A percentile compares a stretch with the other conserved stretches of the same genome.
Conservation (phyloP, 805 yeast species). For the Hanseniaspora meyeri region DNA sequence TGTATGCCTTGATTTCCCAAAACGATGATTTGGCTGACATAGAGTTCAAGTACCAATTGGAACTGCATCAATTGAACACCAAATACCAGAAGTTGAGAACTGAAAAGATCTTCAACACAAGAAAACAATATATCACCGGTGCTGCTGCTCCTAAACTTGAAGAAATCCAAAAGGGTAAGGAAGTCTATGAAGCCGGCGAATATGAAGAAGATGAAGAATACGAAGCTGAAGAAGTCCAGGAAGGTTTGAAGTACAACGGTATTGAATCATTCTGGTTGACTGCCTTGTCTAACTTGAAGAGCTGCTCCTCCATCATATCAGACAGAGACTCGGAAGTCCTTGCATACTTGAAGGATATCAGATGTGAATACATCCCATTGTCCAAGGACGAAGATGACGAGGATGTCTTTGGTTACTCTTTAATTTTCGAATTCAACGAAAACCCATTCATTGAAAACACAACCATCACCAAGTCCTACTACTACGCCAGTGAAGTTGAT, state of each 20-base stretch:
- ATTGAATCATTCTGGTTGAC: conserved; percentile 96
- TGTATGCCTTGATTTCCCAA: conserved; percentile 67
- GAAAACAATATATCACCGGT: conserved; percentile 65
- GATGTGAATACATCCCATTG: conserved; percentile 57
- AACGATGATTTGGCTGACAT: conserved; percentile 69
- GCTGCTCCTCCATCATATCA: conserved; percentile 70
- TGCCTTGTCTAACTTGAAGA: conserved; percentile 74
- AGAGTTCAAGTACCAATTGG: conserved; percentile 86
- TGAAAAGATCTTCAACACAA: conserved; percentile 59
- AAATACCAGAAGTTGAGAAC: conserved; percentile 54
- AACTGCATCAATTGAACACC: conserved; percentile 74
- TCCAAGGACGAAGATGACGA: conserved; percentile 20
- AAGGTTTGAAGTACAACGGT: conserved; percentile 43
- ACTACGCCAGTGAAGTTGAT: conserved; percentile 85
- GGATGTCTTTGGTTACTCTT: conserved; percentile 55
- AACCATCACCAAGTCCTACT: conserved; percentile 71
- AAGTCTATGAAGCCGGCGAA: conserved; percentile 36
- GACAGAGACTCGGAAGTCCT: conserved; percentile 85
- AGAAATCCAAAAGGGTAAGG: conserved; percentile 69
- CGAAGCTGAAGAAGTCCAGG: conserved; percentile 32
- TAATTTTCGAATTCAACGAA: conserved; percentile 50
- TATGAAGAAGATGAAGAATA: conserved; percentile 33
- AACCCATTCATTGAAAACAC: conserved; percentile 70
- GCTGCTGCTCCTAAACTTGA: conserved; percentile 60
- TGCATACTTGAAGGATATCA: conserved; percentile 52